phyloP scores from a whole-genome alignment of 106 monocot genomes.

The Chionographis japonica region DNA sequence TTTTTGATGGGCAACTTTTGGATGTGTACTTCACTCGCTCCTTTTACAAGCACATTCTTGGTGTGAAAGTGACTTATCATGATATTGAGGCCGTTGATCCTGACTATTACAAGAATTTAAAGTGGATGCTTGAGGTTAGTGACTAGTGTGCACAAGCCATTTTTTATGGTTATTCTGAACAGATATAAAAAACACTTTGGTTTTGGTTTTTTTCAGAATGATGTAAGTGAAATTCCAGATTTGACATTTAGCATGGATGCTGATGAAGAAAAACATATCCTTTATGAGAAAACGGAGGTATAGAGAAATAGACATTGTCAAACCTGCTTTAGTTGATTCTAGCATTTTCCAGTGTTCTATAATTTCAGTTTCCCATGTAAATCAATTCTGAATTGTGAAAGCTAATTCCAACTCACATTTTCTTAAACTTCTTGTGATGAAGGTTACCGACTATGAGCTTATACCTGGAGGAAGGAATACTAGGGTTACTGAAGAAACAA shows the following conservation, averaged over 20 bases:
- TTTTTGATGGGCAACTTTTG: conserved; percentile 83
- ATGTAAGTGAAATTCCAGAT: conserved; percentile 62
- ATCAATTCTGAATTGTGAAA: neutral
- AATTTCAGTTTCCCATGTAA: neutral
- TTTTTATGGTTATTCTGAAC: neutral
- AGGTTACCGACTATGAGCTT: conserved; percentile 80
- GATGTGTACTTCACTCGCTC: conserved; percentile 85
- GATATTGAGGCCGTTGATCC: conserved; percentile 84
- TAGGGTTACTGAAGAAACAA: conserved; percentile 71
- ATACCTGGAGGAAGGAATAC: conserved; percentile 71
- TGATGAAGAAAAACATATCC: conserved; percentile 80
- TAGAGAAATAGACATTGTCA: too few relatives aligned
- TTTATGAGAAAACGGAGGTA: conserved; percentile 77
- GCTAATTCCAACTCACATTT: neutral
- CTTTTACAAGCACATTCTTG: conserved; percentile 86
- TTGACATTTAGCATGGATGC: conserved; percentile 89
- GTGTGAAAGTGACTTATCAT: conserved; percentile 81
- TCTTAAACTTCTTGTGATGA: neutral
- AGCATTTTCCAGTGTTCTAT: neutral
- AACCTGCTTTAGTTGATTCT: too few relatives aligned
- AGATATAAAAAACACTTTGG: neutral
- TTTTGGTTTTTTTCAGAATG: conserved; percentile 47
- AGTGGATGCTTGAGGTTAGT: conserved; percentile 87
- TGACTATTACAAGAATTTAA: conserved; percentile 83
- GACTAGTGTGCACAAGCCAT: neutral